Conservation (phyloP, 768 basidiomycete species). For the Hericium coralloides region DNA sequence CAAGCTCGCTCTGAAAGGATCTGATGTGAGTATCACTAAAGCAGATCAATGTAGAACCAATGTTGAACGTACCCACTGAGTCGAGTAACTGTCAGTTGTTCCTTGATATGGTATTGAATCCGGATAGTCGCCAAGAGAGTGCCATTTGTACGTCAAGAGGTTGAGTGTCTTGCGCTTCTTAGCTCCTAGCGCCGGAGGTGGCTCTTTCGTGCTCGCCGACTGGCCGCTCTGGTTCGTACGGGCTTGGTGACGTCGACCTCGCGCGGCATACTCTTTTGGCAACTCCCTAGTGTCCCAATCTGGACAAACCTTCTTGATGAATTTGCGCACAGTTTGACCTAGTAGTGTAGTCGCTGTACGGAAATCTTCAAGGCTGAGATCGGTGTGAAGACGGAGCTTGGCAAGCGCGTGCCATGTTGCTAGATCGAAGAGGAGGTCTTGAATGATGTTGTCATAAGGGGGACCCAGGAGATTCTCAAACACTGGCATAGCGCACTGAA, state of each 20-base stretch:
- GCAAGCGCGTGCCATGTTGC: conserved; percentile 11
- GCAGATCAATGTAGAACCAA: too few species aligned
- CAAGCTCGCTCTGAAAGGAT: too few species aligned
- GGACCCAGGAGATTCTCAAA: conserved; percentile 10
- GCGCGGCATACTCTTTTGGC: background rate
- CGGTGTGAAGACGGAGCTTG: conserved; percentile 14
- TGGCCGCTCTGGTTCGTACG: background rate
- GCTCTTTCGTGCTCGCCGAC: too few species aligned
- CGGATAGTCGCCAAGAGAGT: conserved; percentile 17
- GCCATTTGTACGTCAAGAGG: conserved; percentile 20
- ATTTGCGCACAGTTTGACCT: background rate
- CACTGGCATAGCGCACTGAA: conserved; percentile 16
- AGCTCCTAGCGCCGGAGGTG: background rate
- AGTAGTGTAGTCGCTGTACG: background rate
- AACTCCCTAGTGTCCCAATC: background rate
- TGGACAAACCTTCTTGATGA: too few species aligned
- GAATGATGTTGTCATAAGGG: background rate
- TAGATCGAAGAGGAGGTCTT: background rate
- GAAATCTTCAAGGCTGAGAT: background rate
- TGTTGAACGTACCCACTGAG: conserved; percentile 21
- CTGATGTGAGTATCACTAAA: too few species aligned
- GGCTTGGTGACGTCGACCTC: background rate
- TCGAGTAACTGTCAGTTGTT: conserved; percentile 18
- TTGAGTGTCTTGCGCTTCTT: background rate
- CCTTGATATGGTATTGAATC: conserved; percentile 9